phyloP scores from a whole-genome alignment of 495 filamentous ascomycete genomes.

The Lophium mytilinum region DNA sequence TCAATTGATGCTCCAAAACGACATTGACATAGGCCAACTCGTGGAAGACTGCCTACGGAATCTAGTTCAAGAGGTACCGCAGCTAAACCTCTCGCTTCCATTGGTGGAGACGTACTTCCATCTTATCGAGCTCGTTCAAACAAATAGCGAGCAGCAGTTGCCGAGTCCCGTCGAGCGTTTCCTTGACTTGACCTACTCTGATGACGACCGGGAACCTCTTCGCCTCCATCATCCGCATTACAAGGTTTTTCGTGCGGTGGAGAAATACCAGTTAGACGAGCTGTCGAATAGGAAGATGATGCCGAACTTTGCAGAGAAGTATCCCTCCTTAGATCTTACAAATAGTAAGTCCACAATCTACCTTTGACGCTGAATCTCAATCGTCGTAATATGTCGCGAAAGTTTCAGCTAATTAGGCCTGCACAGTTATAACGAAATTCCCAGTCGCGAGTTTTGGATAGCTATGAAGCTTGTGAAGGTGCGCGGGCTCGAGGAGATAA shows the following conservation, averaged over 20 bases:
- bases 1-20: background rate
- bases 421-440: background rate
- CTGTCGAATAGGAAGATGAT: background rate
- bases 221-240: background rate
- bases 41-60: background rate
- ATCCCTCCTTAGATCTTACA: background rate
- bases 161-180: background rate
- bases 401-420: background rate
- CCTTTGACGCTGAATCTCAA: background rate
- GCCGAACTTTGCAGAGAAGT: background rate
- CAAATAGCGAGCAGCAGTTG: background rate
- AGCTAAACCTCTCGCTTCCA: conserved; percentile 1
- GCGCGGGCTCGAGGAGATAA: too few relatives aligned
- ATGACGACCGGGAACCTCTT: background rate
- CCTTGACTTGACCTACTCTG: background rate
- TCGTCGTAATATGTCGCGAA: too few relatives aligned
- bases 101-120: conserved; percentile 1
- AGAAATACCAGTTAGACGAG: background rate
- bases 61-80: conserved; percentile 4
- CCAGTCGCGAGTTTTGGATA: background rate
- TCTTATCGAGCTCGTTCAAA: background rate
- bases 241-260: background rate
- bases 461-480: too few relatives aligned
- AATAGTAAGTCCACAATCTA: background rate
- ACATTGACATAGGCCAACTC: background rate